Base-by-base conservation (phyloP, 1,284 basidiomycete species). In the Ceratobasidium sp. region DNA sequence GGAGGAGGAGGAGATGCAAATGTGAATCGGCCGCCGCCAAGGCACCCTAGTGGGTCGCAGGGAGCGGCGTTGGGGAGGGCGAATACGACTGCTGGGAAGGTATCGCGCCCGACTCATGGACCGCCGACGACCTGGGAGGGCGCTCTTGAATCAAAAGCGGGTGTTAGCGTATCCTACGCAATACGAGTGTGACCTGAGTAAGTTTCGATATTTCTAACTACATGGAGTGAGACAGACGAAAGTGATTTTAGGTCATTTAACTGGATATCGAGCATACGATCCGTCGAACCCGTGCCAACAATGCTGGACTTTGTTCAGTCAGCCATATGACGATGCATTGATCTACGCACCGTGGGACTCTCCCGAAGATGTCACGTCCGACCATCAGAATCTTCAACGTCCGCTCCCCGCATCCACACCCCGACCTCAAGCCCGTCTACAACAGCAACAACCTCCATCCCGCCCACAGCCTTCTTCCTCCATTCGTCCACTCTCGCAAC, bases 301-400 rank as follows among this genome's bases (percentile, higher is more conserved):
- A 44, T 93, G 92, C 81, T 93, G 92, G 92, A 82, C 85, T 1
- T 89, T 88, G 76, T 90, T 91, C 80, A 84, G 85, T 1, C 88
- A 87, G 78, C 84, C 85, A 0, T 93, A 89, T 80, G 79, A 83
- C 0, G 90, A 90, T 3, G 86, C 90, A 1, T 81, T 93, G 17
- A 82, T 85, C 0, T 90, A 89, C 78, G 86, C 89, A 0, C 85
- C 86, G 24, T 87, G 86, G 84, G 76, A 75, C 83, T 27, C 78
- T 82, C 19, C 81, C 80, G 33, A 75, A 48, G 76, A 59, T 22
- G 76, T 79, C 63, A 47, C 73, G 63, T 56, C 74, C 48, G 71
- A 79, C 47, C 78, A 77, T 11, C 78, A 79, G 48, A 84, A 84
- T 53, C 83, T 84, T 77, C 86, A 87, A 78, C 82, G 82, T 7